Evolutionary conservation across 2,329 filamentous ascomycete species (phyloP).

Genomic region (Talaromyces amestolkiae): DNA sequence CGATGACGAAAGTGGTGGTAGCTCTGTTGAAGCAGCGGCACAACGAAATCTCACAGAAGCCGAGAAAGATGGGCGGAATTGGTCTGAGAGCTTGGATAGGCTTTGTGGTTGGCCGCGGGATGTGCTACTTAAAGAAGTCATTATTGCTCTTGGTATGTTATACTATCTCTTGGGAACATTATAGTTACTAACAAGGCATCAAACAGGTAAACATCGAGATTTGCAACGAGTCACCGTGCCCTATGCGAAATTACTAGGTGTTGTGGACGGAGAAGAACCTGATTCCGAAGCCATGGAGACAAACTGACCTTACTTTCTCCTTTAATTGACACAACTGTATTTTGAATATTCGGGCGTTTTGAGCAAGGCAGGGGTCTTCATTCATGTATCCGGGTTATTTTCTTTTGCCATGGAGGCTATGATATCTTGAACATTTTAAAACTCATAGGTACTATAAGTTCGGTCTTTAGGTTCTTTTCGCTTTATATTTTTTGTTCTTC

Average conservation of each 20-base stretch:
- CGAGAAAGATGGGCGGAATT: slow-evolving; percentile 45
- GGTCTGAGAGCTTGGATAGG: slow-evolving; percentile 57
- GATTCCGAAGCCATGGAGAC: slow-evolving; percentile 32
- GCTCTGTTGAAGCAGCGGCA: slow-evolving; percentile 20
- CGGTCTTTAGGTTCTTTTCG: neutral
- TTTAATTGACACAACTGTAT: neutral
- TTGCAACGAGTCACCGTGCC: slow-evolving; percentile 92
- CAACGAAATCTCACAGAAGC: slow-evolving; percentile 28
- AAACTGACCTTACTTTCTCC: neutral
- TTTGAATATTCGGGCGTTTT: slow-evolving; percentile 3
- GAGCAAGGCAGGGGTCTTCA: neutral
- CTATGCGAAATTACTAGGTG: slow-evolving; percentile 77
- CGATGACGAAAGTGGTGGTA: slow-evolving; percentile 46
- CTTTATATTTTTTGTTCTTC: neutral
- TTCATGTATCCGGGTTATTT: neutral
- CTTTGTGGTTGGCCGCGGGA: slow-evolving; percentile 89
- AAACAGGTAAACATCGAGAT: slow-evolving; percentile 85
- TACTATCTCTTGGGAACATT: neutral
- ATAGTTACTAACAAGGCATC: slow-evolving; percentile 10
- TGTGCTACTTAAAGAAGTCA: slow-evolving; percentile 83
- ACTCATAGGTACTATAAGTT: neutral
- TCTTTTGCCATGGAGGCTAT: neutral
- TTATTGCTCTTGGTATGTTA: slow-evolving; percentile 82
- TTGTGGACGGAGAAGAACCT: slow-evolving; percentile 40
- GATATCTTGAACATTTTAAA: neutral